Conservation (phyloP, 306 rosid genomes). For the Myrica gale region DNA sequence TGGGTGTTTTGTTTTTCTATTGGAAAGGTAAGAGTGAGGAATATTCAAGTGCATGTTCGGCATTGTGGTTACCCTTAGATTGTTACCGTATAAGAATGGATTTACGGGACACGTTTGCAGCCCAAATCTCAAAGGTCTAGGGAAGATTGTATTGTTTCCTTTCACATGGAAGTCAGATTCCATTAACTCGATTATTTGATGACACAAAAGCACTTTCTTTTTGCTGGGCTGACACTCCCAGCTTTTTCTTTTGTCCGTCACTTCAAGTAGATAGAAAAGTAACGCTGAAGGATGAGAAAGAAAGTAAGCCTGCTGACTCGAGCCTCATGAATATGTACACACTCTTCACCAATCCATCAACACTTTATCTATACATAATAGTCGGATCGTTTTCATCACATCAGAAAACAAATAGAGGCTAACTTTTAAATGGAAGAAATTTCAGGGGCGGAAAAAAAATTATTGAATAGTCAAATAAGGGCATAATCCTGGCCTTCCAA, state of each 20-base stretch:
- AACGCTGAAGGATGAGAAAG: neutral
- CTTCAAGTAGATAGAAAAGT: neutral
- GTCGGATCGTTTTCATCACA: conserved; percentile 5
- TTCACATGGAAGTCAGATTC: neutral
- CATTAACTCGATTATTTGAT: neutral
- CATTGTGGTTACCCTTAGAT: no score
- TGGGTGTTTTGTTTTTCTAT: no score
- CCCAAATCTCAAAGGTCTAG: no score
- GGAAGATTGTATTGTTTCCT: neutral
- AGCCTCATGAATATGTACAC: conserved; percentile 17
- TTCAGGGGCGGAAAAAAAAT: neutral
- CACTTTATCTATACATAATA: conserved; percentile 23
- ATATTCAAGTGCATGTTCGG: no score
- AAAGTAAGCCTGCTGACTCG: conserved; percentile 7
- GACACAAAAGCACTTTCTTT: no score
- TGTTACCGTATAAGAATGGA: no score
- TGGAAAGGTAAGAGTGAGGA: no score
- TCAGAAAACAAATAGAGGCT: neutral
- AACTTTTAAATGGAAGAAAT: neutral
- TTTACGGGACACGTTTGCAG: no score
- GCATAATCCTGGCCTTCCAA: conserved; percentile 3
- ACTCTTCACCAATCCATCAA: conserved; percentile 14
- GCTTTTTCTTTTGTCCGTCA: neutral
- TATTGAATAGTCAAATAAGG: neutral
- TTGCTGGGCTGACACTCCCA: neutral